Evolutionary conservation across 139 green algal species (phyloP), one percentile per base, ranked within the genome.

Genomic region (Micromonas commoda): DNA sequence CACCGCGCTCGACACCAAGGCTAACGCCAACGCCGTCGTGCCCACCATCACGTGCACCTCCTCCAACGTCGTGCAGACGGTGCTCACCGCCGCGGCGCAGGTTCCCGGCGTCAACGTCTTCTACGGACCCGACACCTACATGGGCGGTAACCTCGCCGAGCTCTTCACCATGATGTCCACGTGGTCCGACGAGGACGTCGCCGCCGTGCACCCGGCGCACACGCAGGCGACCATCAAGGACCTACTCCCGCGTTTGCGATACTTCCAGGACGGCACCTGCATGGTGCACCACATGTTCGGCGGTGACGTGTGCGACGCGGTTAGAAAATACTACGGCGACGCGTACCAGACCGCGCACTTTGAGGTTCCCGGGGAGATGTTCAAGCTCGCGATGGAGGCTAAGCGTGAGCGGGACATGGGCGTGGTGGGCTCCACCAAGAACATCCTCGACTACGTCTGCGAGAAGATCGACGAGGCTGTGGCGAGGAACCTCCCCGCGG

Each of bases 1-100:
- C 87, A 99, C 95, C 19, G 92, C 86, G 38, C 84, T 99, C 38
- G 86, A 88, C 67, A 98, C 95, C 71, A 98, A 97, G 89, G 95
- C 95, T 2, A 72, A 78, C 13, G 90, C 91, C 3, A 81, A 99
- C 71, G 70, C 76, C 26, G 35, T 85, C 0, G 91, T 98, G 68
- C 95, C 95, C 63, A 99, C 95, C 80, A 98, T 99, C 87, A 98
- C 95, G 13, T 99, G 95, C 85, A 98, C 95, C 52, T 98, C 93
- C 33, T 95, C 88, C 78, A 99, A 99, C 83, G 95, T 99, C 3
- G 93, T 99, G 76, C 91, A 96, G 80, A 98, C 95, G 0, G 85
- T 98, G 26, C 88, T 99, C 69, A 89, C 96, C 83, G 91, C 82
- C 20, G 96, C 95, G 83, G 90, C 90, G 20, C 78, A 80, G 53